A percentile compares a stretch with the other conserved stretches of the same genome.
These are phyloP conservation scores for Lactuca saligna DNA, from an alignment of 129 eudicot genomes.

Conservation along the genomic window DNA sequence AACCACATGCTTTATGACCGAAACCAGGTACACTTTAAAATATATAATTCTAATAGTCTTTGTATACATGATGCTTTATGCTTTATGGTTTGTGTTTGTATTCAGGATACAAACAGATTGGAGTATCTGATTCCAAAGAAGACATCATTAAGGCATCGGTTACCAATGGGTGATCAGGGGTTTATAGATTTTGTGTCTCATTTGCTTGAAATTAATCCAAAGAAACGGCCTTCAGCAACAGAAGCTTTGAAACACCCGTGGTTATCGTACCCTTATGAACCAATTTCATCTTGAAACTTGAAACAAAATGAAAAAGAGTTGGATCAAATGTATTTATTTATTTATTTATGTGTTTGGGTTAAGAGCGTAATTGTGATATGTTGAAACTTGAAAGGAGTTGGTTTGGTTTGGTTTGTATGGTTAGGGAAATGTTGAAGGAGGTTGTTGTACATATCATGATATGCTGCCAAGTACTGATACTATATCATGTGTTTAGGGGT, in stretches of 20 bases:
- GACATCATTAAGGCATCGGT: conserved; percentile 81
- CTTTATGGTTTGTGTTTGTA: background rate
- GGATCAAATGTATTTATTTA: background rate
- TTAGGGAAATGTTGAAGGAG: background rate
- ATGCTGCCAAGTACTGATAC: conserved; percentile 7
- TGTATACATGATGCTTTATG: background rate
- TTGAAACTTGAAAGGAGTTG: background rate
- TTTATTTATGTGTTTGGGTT: conserved; percentile 30
- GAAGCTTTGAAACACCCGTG: conserved; percentile 97
- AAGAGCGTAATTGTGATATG: conserved; percentile 14
- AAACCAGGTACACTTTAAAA: conserved; percentile 64
- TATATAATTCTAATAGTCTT: background rate
- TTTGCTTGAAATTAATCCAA: conserved; percentile 85
- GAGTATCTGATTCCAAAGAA: conserved; percentile 94
- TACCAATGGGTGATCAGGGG: conserved; percentile 99
- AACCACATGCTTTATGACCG: conserved; percentile 98
- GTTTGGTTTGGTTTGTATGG: conserved; percentile 21
- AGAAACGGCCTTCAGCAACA: conserved; percentile 87
- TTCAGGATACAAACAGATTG: conserved; percentile 81
- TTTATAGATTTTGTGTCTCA: conserved; percentile 87
- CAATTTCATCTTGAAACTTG: conserved; percentile 75
- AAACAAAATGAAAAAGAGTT: conserved; percentile 8
- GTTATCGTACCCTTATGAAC: conserved; percentile 96
- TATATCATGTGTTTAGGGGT: conserved; percentile 29
- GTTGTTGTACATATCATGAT: conserved; percentile 34